These are phyloP conservation scores for Mrakia blollopis DNA, from an alignment of 768 basidiomycete species.

Conservation along the genomic window DNA sequence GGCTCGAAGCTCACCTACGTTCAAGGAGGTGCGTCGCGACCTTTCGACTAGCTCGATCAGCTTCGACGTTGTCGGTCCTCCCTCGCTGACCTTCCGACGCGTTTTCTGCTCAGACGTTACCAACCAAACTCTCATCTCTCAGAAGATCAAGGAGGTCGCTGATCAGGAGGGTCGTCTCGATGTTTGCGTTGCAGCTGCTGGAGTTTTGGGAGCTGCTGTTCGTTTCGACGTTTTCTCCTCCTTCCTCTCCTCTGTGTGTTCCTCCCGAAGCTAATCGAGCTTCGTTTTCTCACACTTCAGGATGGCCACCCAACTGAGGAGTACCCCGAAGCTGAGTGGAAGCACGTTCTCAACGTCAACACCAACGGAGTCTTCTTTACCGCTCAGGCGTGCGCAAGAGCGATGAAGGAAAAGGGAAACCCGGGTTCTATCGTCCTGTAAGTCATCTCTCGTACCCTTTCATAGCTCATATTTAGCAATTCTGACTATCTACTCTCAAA, in stretches of 20 bases:
- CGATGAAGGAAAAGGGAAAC: constrained; percentile 51
- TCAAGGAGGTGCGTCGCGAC: constrained; percentile 5
- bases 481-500: background rate
- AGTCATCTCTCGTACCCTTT: background rate
- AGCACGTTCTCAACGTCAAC: constrained; percentile 57
- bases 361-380: constrained; percentile 59
- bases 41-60: background rate
- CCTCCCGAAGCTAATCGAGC: constrained; percentile 38
- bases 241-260: constrained; percentile 68
- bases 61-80: background rate
- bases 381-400: constrained; percentile 57
- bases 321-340: constrained; percentile 62
- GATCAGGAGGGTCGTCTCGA: constrained; percentile 1
- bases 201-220: background rate
- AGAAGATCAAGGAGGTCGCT: constrained; percentile 12
- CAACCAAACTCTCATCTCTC: background rate
- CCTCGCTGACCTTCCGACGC: background rate
- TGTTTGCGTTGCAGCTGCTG: constrained; percentile 9
- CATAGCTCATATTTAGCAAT: too few relatives aligned
- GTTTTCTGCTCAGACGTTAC: background rate
- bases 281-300: constrained; percentile 53
- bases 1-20: constrained; percentile 3
- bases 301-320: constrained; percentile 49
- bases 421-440: constrained; percentile 56
- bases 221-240: constrained; percentile 37